phyloP scores from a whole-genome alignment of 1,139 yeast genomes.

The Pichia sp. region DNA sequence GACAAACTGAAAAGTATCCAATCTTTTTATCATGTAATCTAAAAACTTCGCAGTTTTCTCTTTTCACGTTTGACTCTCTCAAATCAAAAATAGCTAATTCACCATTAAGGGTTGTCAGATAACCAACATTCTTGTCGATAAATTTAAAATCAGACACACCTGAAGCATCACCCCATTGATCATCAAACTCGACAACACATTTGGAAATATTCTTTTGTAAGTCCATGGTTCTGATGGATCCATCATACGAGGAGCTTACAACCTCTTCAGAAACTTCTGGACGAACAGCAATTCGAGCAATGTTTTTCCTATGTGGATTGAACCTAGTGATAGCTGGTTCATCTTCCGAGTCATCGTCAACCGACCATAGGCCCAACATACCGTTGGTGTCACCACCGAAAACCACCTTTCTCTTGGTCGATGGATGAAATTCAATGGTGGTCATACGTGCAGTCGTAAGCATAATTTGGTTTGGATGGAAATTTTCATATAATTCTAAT shows the following conservation, averaged over 20 bases:
- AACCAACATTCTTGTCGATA: constrained; percentile 52
- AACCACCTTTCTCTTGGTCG: constrained; percentile 55
- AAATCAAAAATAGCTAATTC: constrained; percentile 68
- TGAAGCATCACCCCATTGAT: constrained; percentile 45
- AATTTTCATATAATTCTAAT: constrained; percentile 48
- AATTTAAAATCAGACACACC: constrained; percentile 65
- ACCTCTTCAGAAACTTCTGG: constrained; percentile 46
- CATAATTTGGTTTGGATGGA: constrained; percentile 68
- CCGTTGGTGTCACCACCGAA: constrained; percentile 88
- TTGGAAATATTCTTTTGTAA: constrained; percentile 53
- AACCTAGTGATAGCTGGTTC: constrained; percentile 59
- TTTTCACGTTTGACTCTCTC: constrained; percentile 38
- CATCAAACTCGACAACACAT: constrained; percentile 53
- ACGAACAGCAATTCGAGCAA: constrained; percentile 55
- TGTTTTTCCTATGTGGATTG: constrained; percentile 71
- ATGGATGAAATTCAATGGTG: constrained; percentile 72
- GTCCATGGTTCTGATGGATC: constrained; percentile 72
- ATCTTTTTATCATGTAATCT: constrained; percentile 84
- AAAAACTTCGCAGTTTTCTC: constrained; percentile 36
- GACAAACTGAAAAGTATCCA: constrained; percentile 82
- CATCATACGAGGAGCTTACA: constrained; percentile 78
- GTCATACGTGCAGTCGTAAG: constrained; percentile 72
- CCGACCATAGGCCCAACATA: constrained; percentile 85
- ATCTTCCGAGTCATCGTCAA: constrained; percentile 40
- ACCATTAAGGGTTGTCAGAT: constrained; percentile 75